Evolutionary conservation across 2,329 filamentous ascomycete species (phyloP), one percentile per base, ranked within the genome.

Genomic region (Phaeophleospora eucalypticola): DNA sequence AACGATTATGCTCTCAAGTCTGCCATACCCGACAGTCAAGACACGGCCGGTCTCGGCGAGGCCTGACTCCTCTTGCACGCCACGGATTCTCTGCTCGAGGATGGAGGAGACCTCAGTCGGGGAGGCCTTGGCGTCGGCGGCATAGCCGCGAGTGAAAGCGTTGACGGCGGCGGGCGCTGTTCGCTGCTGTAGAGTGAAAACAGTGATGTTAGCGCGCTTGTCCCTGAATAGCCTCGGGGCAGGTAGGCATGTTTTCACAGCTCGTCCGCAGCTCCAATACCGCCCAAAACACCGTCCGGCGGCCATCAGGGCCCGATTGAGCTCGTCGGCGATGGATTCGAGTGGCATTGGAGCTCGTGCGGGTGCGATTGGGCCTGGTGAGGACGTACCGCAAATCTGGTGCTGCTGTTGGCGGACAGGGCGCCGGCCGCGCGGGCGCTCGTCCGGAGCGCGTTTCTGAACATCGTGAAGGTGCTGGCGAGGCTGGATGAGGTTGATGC

Each of bases 71-170:
- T 97, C 93, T 77, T 95, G 87, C 64, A 97, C 89, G 81, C 93
- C 93, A 72, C 93, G 88, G 70, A 98, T 98, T 77, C 90, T 84
- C 83, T 97, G 91, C 81, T 97, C 93, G 71, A 98, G 87, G 75
- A 98, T 97, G 65, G 91, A 96, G 65, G 93, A 97, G 67, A 97
- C 91, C 81, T 98, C 93, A 68, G 91, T 98, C 65, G 93, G 93
- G 53, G 89, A 76, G 67, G 93, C 89, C 83, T 97, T 97, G 64
- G 88, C 86, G 69, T 95, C 90, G 75, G 84, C 78, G 71, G 89
- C 91, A 78, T 95, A 97, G 75, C 81, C 82, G 77, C 93, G 88
- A 72, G 83, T 74, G 58, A 62, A 49, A 67, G 81, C 78, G 78
- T 82, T 85, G 79, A 84, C 76, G 72, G 81, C 79, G 71, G 82